Base-by-base conservation (phyloP, 495 filamentous ascomycete genomes). In the Lasiosphaeria hispida region DNA sequence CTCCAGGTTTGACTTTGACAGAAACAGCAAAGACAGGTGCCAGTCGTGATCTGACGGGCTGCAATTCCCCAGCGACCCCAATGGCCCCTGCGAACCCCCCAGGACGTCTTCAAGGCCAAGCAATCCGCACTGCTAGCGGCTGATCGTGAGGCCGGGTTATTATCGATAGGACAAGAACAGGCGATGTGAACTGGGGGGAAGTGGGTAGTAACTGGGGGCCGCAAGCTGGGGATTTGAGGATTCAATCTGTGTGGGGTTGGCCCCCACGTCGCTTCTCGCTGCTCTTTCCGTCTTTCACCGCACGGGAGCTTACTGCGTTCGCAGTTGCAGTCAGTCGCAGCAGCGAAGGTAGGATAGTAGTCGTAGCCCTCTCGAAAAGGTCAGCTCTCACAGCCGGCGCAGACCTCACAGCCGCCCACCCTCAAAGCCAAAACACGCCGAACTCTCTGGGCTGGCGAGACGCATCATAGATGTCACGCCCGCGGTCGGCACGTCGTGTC, bases 211-310 rank as follows among this genome's bases (percentile, higher is more conserved):
- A 10, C n/a, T 40, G 38, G 38, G 38, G 38, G 10, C 43, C 43
- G 17, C 15, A 30, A 30, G 43, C 43, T 23, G 15, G 43, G 43
- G 43, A 45, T 10, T 30, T 45, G 17, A 45, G 18, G 43, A 30
- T 30, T 30, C 23, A 5, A 30, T 42, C 17, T 55, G 52, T 55
- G 55, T 57, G 55, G 55, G 55, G 55, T 48, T 48, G 33, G 11
- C 57, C 57, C 57, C 49, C 57, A 59, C 57, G 57, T 59, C 57
- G 57, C 57, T 53, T 48, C 39, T 41, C 47, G 14, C 10, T 53
- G 57, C 43, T 59, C 51, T 13, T 54, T 54, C 47, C 49, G 42
- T 48, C 57, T 19, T 48, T 40, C 33, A 33, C 48, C 48, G 34
- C 43, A n/a, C 15, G 40, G 36, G 10, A 17, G 34, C 15, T 7